Base-by-base conservation (phyloP, 805 yeast species). In the Barnettozyma sucrosica region DNA sequence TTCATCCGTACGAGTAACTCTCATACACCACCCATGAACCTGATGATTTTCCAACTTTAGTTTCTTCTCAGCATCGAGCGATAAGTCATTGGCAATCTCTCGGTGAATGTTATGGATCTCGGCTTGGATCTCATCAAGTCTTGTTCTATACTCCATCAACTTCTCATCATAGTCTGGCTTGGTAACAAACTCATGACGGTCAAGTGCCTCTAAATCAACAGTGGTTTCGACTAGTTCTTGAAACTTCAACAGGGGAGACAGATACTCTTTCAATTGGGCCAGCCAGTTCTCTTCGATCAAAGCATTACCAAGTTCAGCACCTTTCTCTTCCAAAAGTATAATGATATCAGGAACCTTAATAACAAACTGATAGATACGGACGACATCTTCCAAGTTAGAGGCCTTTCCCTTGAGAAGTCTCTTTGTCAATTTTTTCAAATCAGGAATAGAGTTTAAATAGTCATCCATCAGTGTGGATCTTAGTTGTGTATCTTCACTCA, bases 171-270 rank as follows among this genome's bases (percentile, higher is more conserved):
- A 90, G 55, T 89, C 97, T 3, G 97, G 89, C 55, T 83, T 85
- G 46, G 93, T 87, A 55, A 85, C 81, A 57, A 84, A 88, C 51
- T 93, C 95, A 45, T 88, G 87, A 40, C 82, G 75, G 41, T 86
- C 90, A 49, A 89, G 72, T 3, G 95, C 89, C 19, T 84, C 79
- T 41, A 93, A 70, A 61, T 93, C 99, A 23, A 93, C 82, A 0
- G 98, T 90, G 3, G 95, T 84, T 64, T 93, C 97, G 9, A 93
- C 90, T 61, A 93, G 72, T 61, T 89, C 96, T 62, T 85, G 84
- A 36, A 85, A 76, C 55, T 86, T 89, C 16, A 67, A 62, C 44
- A 93, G 70, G 2, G 85, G 77, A 3, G 63, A 65, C 34, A 74
- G 67, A 45, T 73, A 67, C 24, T 74, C 72, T 14, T 66, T 57